Evolutionary conservation across 2,329 filamentous ascomycete genomes (phyloP).

Genomic region (Scolecobasidium constrictum): DNA sequence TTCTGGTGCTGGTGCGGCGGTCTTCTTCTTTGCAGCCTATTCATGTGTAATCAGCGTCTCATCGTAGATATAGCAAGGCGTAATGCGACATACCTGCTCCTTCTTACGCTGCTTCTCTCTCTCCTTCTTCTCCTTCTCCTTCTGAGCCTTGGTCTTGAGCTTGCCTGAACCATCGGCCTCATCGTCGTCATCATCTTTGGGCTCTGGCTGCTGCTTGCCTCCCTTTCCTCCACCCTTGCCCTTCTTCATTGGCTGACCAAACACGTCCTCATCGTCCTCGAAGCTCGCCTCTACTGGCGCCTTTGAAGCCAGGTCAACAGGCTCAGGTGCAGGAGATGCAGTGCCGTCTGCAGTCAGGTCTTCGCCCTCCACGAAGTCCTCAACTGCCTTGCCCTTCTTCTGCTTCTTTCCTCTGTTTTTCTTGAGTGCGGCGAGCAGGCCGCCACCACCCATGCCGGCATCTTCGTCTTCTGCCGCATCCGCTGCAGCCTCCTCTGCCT

Average conservation of each 20-base stretch:
- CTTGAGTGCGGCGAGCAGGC: slow-evolving; percentile 37
- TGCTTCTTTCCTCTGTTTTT: slow-evolving; percentile 64
- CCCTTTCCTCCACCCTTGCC: slow-evolving; percentile 40
- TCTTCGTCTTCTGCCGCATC: slow-evolving; percentile 40
- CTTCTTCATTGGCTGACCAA: slow-evolving; percentile 66
- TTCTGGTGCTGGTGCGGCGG: slow-evolving; percentile 39
- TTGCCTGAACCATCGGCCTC: slow-evolving; percentile 49
- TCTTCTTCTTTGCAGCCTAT: slow-evolving; percentile 45
- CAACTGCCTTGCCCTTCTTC: slow-evolving; percentile 69
- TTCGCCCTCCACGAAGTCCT: slow-evolving; percentile 66
- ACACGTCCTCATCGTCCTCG: slow-evolving; percentile 69
- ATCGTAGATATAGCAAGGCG: not conserved
- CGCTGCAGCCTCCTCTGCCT: slow-evolving; percentile 33
- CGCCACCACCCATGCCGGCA: slow-evolving; percentile 36
- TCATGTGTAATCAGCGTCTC: slow-evolving; percentile 16
- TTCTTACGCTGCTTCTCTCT: slow-evolving; percentile 97
- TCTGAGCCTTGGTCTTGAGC: slow-evolving; percentile 93
- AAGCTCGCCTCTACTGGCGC: slow-evolving; percentile 66
- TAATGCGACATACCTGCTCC: slow-evolving; percentile 62
- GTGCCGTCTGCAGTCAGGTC: slow-evolving; percentile 33
- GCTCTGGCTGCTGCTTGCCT: slow-evolving; percentile 26
- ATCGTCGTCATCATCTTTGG: slow-evolving; percentile 34
- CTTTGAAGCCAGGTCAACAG: slow-evolving; percentile 46
- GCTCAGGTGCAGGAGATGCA: slow-evolving; percentile 27
- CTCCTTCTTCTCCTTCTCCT: slow-evolving; percentile 97